Evolutionary conservation across 1,284 basidiomycete genomes (phyloP), one percentile per base, ranked within the genome.

Genomic region (Tilletiaria anomala): DNA sequence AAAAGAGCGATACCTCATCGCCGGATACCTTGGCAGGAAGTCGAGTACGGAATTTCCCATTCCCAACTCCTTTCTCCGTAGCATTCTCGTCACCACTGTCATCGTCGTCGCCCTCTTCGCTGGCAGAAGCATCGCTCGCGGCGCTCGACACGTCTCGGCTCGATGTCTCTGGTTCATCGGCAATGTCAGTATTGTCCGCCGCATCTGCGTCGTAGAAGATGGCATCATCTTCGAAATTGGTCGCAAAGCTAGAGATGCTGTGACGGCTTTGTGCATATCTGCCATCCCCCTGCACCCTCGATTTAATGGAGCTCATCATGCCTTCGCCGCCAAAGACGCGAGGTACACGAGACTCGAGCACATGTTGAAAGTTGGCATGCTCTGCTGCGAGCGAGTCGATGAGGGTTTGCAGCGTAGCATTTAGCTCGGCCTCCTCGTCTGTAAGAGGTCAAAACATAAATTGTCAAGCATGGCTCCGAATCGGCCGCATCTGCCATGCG

Each of bases 1-100:
- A 71, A 56, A 91, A 84, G 32, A 93, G 69, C 52, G 82, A 86
- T 3, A 84, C 82, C 69, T 93, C 87, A 45, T 89, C 83, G 1
- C 77, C 79, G 5, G 69, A 69, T 0, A 71, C 67, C 4, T 68
- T 68, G 14, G 68, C 65, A 14, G 79, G 86, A 32, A 93, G n/a
- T n/a, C n/a, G n/a, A n/a, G n/a, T n/a, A n/a, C n/a, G n/a, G n/a
- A n/a, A n/a, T n/a, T n/a, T n/a, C n/a, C n/a, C n/a, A n/a, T n/a
- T n/a, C n/a, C n/a, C n/a, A n/a, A n/a, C n/a, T n/a, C n/a, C 36
- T 35, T 56, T 34, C n/a, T 45, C 35, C 24, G 42, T 42, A 24
- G 50, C 48, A 39, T 58, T 46, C 14, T 52, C 60, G 35, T 59
- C 48, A 35, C 61, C 54, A n/a, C 45, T 40, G 15, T 46, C 51